phyloP scores from a whole-genome alignment of 2,329 filamentous ascomycete genomes.

The Pseudocercospora musae region DNA sequence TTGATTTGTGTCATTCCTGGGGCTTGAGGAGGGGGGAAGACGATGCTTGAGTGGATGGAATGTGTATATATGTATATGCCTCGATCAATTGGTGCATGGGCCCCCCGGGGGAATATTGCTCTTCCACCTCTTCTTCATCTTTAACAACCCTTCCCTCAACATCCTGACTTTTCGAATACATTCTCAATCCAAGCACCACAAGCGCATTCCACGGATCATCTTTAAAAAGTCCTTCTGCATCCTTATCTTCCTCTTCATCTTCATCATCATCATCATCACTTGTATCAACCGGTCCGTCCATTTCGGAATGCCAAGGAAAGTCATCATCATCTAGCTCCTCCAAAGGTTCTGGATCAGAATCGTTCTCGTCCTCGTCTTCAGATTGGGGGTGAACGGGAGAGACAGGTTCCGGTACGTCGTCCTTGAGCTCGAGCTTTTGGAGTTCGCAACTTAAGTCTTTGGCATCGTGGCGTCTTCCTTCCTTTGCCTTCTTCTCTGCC shows the following conservation, averaged over 20 bases:
- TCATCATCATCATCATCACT: constrained; percentile 9
- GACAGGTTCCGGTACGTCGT: background rate
- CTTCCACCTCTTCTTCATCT: constrained; percentile 32
- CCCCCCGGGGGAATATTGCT: background rate
- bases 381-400: constrained; percentile 3
- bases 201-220: constrained; percentile 60
- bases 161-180: constrained; percentile 52
- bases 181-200: constrained; percentile 57
- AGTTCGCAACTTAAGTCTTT: constrained; percentile 4
- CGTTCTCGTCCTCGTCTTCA: constrained; percentile 16
- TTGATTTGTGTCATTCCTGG: constrained; percentile 3
- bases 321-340: constrained; percentile 32
- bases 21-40: background rate
- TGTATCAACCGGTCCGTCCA: constrained; percentile 26
- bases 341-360: constrained; percentile 20
- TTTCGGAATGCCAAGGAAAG: constrained; percentile 34
- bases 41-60: background rate
- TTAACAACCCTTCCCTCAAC: constrained; percentile 54
- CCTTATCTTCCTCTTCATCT: no score
- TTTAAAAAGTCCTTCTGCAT: constrained; percentile 43
- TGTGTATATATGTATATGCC: background rate
- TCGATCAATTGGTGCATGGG: background rate
- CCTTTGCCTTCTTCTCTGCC: background rate
- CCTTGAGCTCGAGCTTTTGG: background rate
- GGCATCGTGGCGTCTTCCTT: background rate